Percentiles rank a stretch among this genome's conserved stretches.
These are phyloP conservation scores for Ajuga chamaepitys DNA, from an alignment of 257 asterid species.

Conservation along the genomic window DNA sequence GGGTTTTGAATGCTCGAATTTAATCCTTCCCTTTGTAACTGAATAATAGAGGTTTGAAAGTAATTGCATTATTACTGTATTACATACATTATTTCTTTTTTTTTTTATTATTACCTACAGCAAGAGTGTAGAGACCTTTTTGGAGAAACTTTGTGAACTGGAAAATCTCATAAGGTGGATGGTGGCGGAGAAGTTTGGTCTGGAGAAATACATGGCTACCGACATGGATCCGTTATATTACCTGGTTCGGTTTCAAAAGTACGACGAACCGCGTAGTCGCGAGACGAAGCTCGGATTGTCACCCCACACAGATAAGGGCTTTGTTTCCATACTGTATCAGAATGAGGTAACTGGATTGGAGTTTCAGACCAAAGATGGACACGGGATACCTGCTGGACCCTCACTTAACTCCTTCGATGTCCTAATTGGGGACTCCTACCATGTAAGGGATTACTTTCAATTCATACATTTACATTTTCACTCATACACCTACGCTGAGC, in stretches of 20 bases:
- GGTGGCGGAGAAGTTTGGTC: conserved; percentile 45
- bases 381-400: conserved; percentile 38
- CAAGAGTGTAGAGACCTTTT: conserved; percentile 19
- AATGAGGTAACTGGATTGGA: conserved; percentile 35
- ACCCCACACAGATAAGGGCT: conserved; percentile 42
- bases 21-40: no score
- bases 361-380: conserved; percentile 38
- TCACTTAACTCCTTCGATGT: conserved; percentile 30
- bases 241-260: conserved; percentile 44
- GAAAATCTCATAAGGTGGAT: conserved; percentile 41
- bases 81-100: no score
- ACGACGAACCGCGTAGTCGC: conserved; percentile 29
- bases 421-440: conserved; percentile 43
- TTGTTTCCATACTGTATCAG: conserved; percentile 35
- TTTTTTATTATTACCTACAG: conserved; percentile 15
- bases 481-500: no score
- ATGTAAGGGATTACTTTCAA: no score
- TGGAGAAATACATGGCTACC: conserved; percentile 44
- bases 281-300: conserved; percentile 34
- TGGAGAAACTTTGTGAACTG: conserved; percentile 32
- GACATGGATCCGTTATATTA: conserved; percentile 39
- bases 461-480: no score
- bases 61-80: no score
- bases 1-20: no score
- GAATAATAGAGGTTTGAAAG: no score